Evolutionary conservation across 768 basidiomycete species (phyloP), one percentile per base, ranked within the genome.

Genomic region (Hypholoma sublateritium): DNA sequence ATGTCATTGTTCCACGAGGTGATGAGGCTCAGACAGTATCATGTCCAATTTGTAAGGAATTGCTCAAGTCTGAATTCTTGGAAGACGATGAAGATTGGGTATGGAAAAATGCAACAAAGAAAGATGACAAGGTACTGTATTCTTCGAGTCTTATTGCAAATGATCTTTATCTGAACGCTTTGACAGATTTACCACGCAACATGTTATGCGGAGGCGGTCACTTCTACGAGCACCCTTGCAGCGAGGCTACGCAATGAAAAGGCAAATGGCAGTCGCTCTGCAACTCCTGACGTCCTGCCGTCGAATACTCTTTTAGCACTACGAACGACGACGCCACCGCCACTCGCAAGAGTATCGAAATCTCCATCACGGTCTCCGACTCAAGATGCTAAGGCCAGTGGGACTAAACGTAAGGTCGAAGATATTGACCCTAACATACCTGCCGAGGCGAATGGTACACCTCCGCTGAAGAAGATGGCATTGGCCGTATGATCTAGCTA

Each of bases 71-170:
- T 62, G 96, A 97, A 76, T 98, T 91, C 69, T 72, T 87, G 55
- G 94, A 98, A 69, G 95, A 97, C 47, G 94, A 95, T 59, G 96
- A 98, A 75, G 96, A 97, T 59, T 98, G 95, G 95, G 89, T 97
- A 12, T 99, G 94, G 94, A 85, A 82, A 68, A 96, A 99, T 67
- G 93, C 95, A 0, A 79, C 93, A 17, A 84, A 80, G 71, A 87
- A 88, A 59, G 92, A 96, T 61, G 90, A 89, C 56, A 83, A 83
- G 77, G 94, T 94, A 53, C 87, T 74, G n/a, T 22, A 32, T 6
- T 32, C 28, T 6, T 32, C n/a, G n/a, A n/a, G 28, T 7, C 28
- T 32, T 6, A 32, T 32, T 9, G 28, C 9, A 32, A 32, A 32
- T 5, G 28, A 32, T 41, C 50, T 57, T 25, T 19, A 16, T 52